Base-by-base conservation (phyloP, 1,284 basidiomycete species). In the Pascua guehoae region DNA sequence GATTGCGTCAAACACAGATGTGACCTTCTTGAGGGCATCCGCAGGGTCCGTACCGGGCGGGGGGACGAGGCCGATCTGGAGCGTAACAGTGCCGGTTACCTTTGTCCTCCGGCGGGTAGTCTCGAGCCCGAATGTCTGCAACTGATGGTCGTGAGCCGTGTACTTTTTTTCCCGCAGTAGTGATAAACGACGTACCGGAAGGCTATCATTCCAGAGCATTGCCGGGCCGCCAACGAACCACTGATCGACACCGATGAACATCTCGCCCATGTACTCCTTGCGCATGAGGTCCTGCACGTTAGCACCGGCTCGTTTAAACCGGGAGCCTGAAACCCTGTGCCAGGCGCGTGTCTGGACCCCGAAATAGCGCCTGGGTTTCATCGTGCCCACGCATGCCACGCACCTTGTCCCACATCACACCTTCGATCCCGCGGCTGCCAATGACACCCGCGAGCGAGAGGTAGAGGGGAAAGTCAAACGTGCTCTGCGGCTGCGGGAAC, bases 261-360 rank as follows among this genome's bases (percentile, higher is more conserved):
- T 83, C 75, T 98, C 95, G 37, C 95, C 95, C 49, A 98, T 83
- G 76, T 97, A 98, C 57, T 96, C 93, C 79, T 95, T 93, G 70
- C 82, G 84, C 64, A 91, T 75, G 65, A 87, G 79, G 50, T 79
- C 76, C 73, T 76, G 56, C 12, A 5, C 3, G 24, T 32, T 32
- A 32, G 24, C 24, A 32, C 24, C 24, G 24, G 24, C 24, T 32
- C 24, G 24, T 32, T 32, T 32, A 32, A 7, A 32, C 24, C 24
- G 24, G 24, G 24, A 32, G 24, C 24, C 24, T 32, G 24, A 32
- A 32, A 32, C 24, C 24, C 24, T 32, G 24, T 7, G 7, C 24
- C 24, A 32, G 24, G 24, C 24, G 24, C 24, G 4, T 7, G 24
- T 32, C 24, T 32, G 24, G 24, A 7, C 24, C 24, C 24, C 24